These are phyloP conservation scores for Cladophialophora bantiana DNA, from an alignment of 2,329 filamentous ascomycete species.

Conservation along the genomic window DNA sequence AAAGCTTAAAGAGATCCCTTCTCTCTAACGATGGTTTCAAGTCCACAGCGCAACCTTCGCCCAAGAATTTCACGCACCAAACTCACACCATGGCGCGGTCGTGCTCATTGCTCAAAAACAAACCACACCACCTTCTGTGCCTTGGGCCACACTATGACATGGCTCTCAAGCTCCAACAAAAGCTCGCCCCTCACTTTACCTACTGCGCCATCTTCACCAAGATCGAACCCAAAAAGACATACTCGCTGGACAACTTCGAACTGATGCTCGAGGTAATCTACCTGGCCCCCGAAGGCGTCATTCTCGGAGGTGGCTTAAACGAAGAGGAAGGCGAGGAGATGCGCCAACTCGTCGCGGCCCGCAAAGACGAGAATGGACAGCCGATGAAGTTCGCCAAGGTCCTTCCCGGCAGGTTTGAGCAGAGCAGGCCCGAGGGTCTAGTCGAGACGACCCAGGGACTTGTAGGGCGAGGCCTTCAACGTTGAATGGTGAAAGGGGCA, in stretches of 20 bases:
- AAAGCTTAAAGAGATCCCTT: no score
- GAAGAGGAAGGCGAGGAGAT: constrained; percentile 18
- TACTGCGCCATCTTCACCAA: constrained; percentile 21
- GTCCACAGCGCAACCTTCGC: no score
- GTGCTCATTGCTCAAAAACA: constrained; percentile 7
- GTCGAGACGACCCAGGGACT: constrained; percentile 4
- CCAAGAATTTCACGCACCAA: neutral
- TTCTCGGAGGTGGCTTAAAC: constrained; percentile 6
- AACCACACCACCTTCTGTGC: constrained; percentile 10
- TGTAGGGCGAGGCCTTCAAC: constrained; percentile 9
- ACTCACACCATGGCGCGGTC: neutral
- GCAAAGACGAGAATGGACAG: neutral
- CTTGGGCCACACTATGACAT: constrained; percentile 12
- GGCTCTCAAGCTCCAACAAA: constrained; percentile 11
- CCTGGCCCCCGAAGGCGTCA: constrained; percentile 12
- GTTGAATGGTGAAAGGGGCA: constrained; percentile 7
- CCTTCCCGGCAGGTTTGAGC: neutral
- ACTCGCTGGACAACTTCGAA: constrained; percentile 15
- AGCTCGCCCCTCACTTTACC: constrained; percentile 8
- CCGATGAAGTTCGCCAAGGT: constrained; percentile 10
- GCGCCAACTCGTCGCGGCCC: constrained; percentile 1
- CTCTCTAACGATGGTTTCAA: no score
- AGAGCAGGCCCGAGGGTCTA: constrained; percentile 4
- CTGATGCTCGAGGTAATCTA: constrained; percentile 9
- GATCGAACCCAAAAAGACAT: constrained; percentile 15